A percentile compares a stretch with the other conserved stretches of the same genome.
Conservation (phyloP, 2,329 filamentous ascomycete genomes). For the Ceratocystis lukuohia region DNA sequence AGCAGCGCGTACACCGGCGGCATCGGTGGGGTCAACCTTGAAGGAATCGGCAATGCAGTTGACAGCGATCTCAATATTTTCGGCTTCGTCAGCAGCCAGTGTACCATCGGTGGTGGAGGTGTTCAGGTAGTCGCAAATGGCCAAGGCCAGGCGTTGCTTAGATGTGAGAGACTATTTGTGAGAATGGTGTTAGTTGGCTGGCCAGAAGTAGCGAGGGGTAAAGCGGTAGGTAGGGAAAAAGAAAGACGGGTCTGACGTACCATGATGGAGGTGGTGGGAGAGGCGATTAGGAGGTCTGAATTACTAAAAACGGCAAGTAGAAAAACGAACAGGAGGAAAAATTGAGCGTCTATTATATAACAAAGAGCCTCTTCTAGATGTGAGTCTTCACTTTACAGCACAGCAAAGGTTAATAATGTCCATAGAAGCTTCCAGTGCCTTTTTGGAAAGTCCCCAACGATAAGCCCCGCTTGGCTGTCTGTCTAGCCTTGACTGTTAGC, state of each 20-base stretch:
- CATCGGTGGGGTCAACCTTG: conserved; percentile 77
- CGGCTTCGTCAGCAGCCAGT: conserved; percentile 72
- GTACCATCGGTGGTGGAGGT: conserved; percentile 79
- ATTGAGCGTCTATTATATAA: neutral
- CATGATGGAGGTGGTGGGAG: neutral
- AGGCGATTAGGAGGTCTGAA: neutral
- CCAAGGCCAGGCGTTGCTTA: conserved; percentile 82
- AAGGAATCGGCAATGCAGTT: conserved; percentile 93
- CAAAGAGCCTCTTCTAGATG: neutral
- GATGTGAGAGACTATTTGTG: conserved; percentile 31
- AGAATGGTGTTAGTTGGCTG: neutral
- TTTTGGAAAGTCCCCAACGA: neutral
- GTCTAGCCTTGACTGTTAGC: neutral
- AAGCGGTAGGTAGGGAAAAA: neutral
- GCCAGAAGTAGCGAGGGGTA: conserved; percentile 10
- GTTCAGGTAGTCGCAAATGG: conserved; percentile 89
- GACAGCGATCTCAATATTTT: conserved; percentile 85
- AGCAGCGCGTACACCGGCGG: conserved; percentile 58
- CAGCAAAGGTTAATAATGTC: neutral
- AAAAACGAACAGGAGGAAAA: neutral
- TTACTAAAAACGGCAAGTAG: neutral
- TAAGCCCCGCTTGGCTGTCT: neutral
- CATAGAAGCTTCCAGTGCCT: conserved; percentile 4
- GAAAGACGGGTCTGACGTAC: neutral
- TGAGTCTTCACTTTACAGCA: neutral